Percentiles rank a stretch among this genome's conserved stretches.
Evolutionary conservation across 805 yeast genomes (phyloP).

Genomic region (Schwanniomyces pseudopolymorphus): DNA sequence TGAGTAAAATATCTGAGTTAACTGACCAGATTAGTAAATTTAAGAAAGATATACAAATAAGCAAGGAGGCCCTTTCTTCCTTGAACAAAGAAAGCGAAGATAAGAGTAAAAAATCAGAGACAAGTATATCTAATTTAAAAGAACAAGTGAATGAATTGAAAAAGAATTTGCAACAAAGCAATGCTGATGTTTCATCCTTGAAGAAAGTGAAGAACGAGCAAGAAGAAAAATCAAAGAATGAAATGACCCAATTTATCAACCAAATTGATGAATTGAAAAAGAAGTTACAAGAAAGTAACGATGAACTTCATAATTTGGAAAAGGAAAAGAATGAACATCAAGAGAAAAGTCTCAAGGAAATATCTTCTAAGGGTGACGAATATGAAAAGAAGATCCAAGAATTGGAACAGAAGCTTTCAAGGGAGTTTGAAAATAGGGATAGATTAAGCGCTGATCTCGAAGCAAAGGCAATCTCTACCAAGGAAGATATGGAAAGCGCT

Average conservation of each 20-base stretch:
- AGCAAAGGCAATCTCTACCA: background rate
- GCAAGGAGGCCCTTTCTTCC: too few relatives aligned
- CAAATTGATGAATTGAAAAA: background rate
- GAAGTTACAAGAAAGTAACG: background rate
- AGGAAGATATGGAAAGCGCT: background rate
- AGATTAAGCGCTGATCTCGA: background rate
- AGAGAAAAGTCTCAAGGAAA: background rate
- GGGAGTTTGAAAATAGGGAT: background rate
- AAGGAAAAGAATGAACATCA: background rate
- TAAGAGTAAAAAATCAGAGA: background rate
- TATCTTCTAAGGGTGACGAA: background rate
- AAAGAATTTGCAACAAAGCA: background rate
- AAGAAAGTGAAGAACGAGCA: background rate
- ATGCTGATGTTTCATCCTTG: background rate
- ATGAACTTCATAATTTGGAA: background rate
- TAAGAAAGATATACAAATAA: too few relatives aligned
- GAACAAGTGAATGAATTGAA: background rate
- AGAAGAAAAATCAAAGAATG: background rate
- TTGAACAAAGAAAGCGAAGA: background rate
- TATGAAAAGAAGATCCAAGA: slow-evolving; percentile 3
- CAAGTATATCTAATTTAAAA: background rate
- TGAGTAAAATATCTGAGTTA: too few relatives aligned
- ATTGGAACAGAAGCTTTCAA: slow-evolving; percentile 1
- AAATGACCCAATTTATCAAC: background rate
- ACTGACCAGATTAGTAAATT: too few relatives aligned